Percentiles rank a stretch among this genome's conserved stretches.
phyloP scores from a whole-genome alignment of 495 filamentous ascomycete species.

The Chaetomium tenue region DNA sequence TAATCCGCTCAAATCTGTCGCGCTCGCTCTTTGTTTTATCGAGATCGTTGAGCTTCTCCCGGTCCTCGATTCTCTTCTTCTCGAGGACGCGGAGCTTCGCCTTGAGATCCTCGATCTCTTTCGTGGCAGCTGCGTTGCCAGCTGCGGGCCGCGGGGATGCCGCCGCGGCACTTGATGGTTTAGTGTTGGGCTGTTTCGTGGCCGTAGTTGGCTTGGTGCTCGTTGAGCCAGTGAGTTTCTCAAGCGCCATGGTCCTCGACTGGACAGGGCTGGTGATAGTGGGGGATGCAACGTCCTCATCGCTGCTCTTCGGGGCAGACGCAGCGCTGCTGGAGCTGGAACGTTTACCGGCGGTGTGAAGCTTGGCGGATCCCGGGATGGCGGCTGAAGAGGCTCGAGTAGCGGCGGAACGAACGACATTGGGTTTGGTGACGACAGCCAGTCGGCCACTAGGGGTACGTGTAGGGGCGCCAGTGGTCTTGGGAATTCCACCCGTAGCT shows the following conservation, averaged over 20 bases:
- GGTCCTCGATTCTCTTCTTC: slow-evolving; percentile 77
- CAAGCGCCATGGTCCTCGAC: slow-evolving; percentile 44
- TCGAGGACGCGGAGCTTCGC: slow-evolving; percentile 75
- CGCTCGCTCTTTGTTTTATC: slow-evolving; percentile 76
- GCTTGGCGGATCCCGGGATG: slow-evolving; percentile 38
- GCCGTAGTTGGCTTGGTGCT: slow-evolving; percentile 24
- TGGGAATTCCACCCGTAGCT: slow-evolving; percentile 19
- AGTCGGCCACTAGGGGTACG: slow-evolving; percentile 40
- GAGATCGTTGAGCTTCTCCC: slow-evolving; percentile 78
- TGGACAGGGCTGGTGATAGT: slow-evolving; percentile 49
- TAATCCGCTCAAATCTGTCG: slow-evolving; percentile 83
- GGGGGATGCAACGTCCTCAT: slow-evolving; percentile 42
- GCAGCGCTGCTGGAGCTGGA: slow-evolving; percentile 32
- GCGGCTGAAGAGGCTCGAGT: slow-evolving; percentile 42
- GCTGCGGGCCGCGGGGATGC: slow-evolving; percentile 24
- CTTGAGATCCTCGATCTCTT: slow-evolving; percentile 77
- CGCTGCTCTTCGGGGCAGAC: slow-evolving; percentile 41
- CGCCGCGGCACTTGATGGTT: slow-evolving; percentile 21
- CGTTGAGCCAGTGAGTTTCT: slow-evolving; percentile 43
- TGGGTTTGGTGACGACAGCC: slow-evolving; percentile 36
- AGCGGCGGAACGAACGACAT: slow-evolving; percentile 32
- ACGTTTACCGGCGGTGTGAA: slow-evolving; percentile 20
- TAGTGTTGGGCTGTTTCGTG: slow-evolving; percentile 27
- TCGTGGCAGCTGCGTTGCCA: slow-evolving; percentile 48
- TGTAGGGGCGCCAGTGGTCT: slow-evolving; percentile 18